Evolutionary conservation across 2,329 filamentous ascomycete species (phyloP), one percentile per base, ranked within the genome.

Genomic region (Corinectria fuckeliana): DNA sequence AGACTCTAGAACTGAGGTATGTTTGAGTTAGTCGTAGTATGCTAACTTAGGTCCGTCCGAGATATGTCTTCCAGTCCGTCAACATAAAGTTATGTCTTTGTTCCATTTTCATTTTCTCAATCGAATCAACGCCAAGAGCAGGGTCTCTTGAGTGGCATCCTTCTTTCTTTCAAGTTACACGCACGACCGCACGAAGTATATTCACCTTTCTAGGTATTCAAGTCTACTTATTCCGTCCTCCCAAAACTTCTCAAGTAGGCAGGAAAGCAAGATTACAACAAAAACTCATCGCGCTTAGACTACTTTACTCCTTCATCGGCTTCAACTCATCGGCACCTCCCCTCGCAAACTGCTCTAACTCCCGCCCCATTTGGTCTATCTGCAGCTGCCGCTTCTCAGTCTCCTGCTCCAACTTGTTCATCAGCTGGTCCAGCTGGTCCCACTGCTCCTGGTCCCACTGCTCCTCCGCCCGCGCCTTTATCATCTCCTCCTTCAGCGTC

Each of bases 1-100:
- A 69, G 47, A 58, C 42, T 66, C 30, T 61, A 65, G 66, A 59
- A 56, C 10, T 48, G 58, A 70, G 69, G 70, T 72, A 63, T 60
- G 69, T 71, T 36, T 58, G 47, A 13, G 50, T 34, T 26, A 25
- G 34, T 64, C 18, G 36, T 50, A 21, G 48, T 52, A 45, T 56
- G 54, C 68, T 66, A 57, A 68, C 60, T 38, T 60, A 66, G 60
- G 20, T 30, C 20, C n/a, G n/a, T n/a, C n/a, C n/a, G 42, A n/a
- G 13, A 5, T 25, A 5, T 25, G 13, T 36, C 9, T n/a, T 45
- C 42, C 10, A 21, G 26, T 28, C 41, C 30, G 41, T 34, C 16
- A 39, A n/a, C 52, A 42, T 36, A 23, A 36, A 21, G 32, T 20
- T 26, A 47, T 58, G 10, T 28, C 30, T 39, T 48, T 16, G 9